A percentile compares a stretch with the other conserved stretches of the same genome.
These are phyloP conservation scores for Linnemannia schmuckeri DNA, from an alignment of 192 early-diverging fungal species.

Conservation along the genomic window DNA sequence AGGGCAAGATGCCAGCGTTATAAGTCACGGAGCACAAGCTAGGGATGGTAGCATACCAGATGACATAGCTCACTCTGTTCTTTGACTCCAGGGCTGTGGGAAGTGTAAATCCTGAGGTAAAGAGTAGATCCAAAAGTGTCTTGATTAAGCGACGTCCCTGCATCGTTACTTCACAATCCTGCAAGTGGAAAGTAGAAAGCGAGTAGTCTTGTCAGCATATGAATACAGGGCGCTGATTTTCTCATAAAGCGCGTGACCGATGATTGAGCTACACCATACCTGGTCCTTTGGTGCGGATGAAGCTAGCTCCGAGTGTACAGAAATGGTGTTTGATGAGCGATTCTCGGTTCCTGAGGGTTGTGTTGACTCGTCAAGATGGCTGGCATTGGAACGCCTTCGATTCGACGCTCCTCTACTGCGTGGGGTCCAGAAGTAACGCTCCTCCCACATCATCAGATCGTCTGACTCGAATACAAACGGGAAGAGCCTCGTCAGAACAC, in stretches of 20 bases:
- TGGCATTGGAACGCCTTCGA: not conserved
- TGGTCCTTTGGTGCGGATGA: not conserved
- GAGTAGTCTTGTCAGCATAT: not conserved
- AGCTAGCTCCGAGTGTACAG: not conserved
- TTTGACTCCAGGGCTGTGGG: constrained; percentile 62
- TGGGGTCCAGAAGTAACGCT: constrained; percentile 73
- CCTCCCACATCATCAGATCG: constrained; percentile 66
- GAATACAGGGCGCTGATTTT: not conserved
- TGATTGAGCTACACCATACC: not conserved
- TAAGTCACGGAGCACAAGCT: not conserved
- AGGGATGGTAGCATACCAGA: constrained; percentile 60
- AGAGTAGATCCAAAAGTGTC: constrained; percentile 68
- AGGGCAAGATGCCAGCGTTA: not conserved
- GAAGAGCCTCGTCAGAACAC: constrained; percentile 86
- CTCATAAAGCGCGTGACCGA: not conserved
- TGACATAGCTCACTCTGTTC: constrained; percentile 71
- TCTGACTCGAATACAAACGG: constrained; percentile 86
- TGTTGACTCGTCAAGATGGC: not conserved
- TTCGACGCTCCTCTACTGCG: constrained; percentile 6
- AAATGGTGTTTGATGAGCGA: not conserved
- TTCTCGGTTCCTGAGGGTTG: not conserved
- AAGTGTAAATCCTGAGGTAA: constrained; percentile 78
- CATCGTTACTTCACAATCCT: not conserved
- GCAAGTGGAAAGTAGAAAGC: not conserved
- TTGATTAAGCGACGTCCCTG: constrained; percentile 69